Percentiles rank a stretch among this genome's conserved stretches.
Conservation (phyloP, 78 protist species). For the Speleostelium caveatum region DNA sequence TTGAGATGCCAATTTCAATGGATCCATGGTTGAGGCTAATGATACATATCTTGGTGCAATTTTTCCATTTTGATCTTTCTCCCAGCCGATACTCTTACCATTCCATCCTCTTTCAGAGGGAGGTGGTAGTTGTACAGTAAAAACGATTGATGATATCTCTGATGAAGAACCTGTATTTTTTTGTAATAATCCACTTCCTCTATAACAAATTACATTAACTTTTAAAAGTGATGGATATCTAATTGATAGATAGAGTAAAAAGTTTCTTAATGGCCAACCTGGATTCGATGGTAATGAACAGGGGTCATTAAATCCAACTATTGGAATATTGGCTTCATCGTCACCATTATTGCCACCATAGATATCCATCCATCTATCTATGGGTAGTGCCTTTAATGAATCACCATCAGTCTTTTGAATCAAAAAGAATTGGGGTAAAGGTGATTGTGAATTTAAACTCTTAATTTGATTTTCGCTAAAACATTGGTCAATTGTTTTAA, state of each 20-base stretch:
- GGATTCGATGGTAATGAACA: conserved; percentile 65
- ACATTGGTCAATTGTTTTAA: neutral
- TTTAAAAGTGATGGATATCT: neutral
- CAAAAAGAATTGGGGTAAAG: neutral
- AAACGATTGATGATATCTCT: neutral
- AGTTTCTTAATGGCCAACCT: conserved; percentile 94
- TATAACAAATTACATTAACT: conserved; percentile 6
- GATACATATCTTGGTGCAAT: conserved; percentile 86
- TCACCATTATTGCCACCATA: neutral
- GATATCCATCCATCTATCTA: neutral
- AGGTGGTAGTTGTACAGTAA: neutral
- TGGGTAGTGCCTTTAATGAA: neutral
- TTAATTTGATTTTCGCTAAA: neutral
- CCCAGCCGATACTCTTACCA: conserved; percentile 92
- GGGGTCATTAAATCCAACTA: conserved; percentile 85
- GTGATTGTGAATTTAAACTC: too few relatives aligned
- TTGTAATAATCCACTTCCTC: neutral
- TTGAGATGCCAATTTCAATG: conserved; percentile 76
- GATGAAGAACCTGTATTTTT: neutral
- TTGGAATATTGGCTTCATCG: neutral
- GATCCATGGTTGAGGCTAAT: conserved; percentile 65
- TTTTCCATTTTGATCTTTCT: conserved; percentile 83
- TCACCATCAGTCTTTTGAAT: neutral
- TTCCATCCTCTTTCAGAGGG: neutral
- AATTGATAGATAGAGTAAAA: conserved; percentile 26